These are phyloP conservation scores for Schwanniomyces etchellsii DNA, from an alignment of 1,139 yeast genomes.

Conservation along the genomic window DNA sequence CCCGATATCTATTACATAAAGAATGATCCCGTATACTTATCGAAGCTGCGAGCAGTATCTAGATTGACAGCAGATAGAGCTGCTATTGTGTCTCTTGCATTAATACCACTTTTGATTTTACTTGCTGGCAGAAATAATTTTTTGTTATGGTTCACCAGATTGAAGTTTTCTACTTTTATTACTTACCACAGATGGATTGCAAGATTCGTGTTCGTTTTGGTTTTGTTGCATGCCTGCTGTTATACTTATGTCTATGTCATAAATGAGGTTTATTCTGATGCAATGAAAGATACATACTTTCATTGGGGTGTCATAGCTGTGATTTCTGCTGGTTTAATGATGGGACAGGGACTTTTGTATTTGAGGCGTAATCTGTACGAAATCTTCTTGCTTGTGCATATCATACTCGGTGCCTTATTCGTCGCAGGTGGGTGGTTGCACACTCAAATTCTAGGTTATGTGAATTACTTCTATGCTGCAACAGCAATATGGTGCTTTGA, in stretches of 20 bases:
- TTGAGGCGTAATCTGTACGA: constrained; percentile 43
- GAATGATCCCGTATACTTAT: constrained; percentile 19
- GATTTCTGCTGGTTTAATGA: constrained; percentile 22
- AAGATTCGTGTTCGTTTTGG: constrained; percentile 22
- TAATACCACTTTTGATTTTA: constrained; percentile 29
- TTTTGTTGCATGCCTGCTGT: constrained; percentile 34
- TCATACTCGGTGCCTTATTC: constrained; percentile 34
- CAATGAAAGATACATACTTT: constrained; percentile 16
- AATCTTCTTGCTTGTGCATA: constrained; percentile 34
- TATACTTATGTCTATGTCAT: constrained; percentile 12
- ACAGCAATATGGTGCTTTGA: constrained; percentile 42
- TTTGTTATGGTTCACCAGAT: constrained; percentile 36
- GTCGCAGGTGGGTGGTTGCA: constrained; percentile 41
- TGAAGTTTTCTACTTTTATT: constrained; percentile 31
- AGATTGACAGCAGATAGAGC: constrained; percentile 29
- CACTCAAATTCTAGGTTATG: constrained; percentile 33
- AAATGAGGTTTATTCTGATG: constrained; percentile 8
- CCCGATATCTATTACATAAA: constrained; percentile 14
- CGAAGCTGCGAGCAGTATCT: constrained; percentile 14
- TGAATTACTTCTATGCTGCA: constrained; percentile 31
- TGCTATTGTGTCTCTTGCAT: constrained; percentile 24
- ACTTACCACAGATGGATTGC: constrained; percentile 36
- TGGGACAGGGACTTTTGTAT: constrained; percentile 31
- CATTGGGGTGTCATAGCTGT: constrained; percentile 28
- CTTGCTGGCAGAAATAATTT: constrained; percentile 42